A percentile compares a stretch with the other conserved stretches of the same genome.
Evolutionary conservation across 371 early-diverging fungal species (phyloP).

Genomic region (Sporodiniella umbellata): DNA sequence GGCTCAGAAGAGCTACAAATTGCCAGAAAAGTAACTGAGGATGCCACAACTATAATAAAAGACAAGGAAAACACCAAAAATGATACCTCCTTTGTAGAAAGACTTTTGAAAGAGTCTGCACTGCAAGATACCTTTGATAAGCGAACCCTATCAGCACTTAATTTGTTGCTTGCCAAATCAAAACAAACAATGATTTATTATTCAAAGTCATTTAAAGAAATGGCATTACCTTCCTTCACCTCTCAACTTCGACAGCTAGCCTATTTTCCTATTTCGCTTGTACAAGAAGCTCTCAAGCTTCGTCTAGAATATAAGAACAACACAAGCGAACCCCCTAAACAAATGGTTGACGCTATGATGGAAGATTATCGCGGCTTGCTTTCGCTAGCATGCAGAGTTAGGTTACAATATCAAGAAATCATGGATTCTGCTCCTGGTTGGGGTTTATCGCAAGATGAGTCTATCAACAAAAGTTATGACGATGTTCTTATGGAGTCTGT

Average conservation of each 20-base stretch:
- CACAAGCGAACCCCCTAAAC: constrained; percentile 64
- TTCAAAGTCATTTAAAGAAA: constrained; percentile 55
- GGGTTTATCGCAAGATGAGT: constrained; percentile 53
- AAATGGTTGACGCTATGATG: constrained; percentile 77
- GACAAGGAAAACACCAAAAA: constrained; percentile 15
- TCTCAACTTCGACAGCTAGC: constrained; percentile 68
- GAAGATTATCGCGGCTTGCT: constrained; percentile 77
- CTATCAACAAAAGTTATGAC: constrained; percentile 67
- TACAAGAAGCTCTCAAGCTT: constrained; percentile 75
- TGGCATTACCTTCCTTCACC: constrained; percentile 69
- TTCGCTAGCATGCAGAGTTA: constrained; percentile 70
- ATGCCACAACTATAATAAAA: not conserved
- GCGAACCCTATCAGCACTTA: constrained; percentile 61
- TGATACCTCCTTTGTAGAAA: constrained; percentile 78
- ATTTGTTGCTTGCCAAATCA: constrained; percentile 53
- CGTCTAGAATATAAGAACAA: constrained; percentile 74
- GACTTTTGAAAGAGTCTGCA: constrained; percentile 79
- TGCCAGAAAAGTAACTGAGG: constrained; percentile 32
- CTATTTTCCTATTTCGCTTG: constrained; percentile 73
- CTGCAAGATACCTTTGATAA: constrained; percentile 78
- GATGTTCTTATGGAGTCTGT: constrained; percentile 66
- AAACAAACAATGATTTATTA: constrained; percentile 68
- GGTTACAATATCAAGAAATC: constrained; percentile 64
- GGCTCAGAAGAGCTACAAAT: constrained; percentile 73
- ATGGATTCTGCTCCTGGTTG: constrained; percentile 67